A percentile compares a stretch with the other conserved stretches of the same genome.
phyloP scores from a whole-genome alignment of 2,329 filamentous ascomycete species.

The Botrytis paeoniae region DNA sequence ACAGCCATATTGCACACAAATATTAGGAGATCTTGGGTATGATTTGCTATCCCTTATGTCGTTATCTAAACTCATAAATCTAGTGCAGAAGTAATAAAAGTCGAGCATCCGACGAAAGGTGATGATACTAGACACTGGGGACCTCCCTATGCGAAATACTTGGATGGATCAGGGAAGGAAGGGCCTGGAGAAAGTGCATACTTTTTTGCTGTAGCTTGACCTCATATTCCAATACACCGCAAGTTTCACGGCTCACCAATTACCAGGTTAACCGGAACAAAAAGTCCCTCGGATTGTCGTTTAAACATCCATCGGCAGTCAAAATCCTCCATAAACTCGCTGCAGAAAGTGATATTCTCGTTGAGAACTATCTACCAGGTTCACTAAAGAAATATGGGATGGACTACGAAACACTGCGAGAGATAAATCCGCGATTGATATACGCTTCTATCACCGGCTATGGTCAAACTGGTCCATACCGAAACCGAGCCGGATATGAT shows the following conservation, averaged over 20 bases:
- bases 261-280: constrained; percentile 91
- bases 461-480: constrained; percentile 90
- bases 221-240: not conserved
- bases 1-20: constrained; percentile 96
- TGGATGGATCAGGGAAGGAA: constrained; percentile 52
- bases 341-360: constrained; percentile 83
- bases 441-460: constrained; percentile 98
- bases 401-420: constrained; percentile 77
- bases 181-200: constrained; percentile 92
- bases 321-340: constrained; percentile 83
- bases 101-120: constrained; percentile 86
- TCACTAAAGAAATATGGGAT: constrained; percentile 85
- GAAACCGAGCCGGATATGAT: constrained; percentile 86
- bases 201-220: constrained; percentile 69
- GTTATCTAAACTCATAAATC: constrained; percentile 21
- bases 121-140: constrained; percentile 98
- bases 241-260: constrained; percentile 16
- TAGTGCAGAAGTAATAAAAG: constrained; percentile 94
- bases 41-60: constrained; percentile 22
- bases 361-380: constrained; percentile 95
- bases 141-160: constrained; percentile 84
- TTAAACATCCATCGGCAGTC: constrained; percentile 79
- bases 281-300: constrained; percentile 87
- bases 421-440: constrained; percentile 81
- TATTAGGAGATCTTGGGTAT: constrained; percentile 92